phyloP scores from a whole-genome alignment of 805 yeast species.

The Kodamaea neixiangensis region DNA sequence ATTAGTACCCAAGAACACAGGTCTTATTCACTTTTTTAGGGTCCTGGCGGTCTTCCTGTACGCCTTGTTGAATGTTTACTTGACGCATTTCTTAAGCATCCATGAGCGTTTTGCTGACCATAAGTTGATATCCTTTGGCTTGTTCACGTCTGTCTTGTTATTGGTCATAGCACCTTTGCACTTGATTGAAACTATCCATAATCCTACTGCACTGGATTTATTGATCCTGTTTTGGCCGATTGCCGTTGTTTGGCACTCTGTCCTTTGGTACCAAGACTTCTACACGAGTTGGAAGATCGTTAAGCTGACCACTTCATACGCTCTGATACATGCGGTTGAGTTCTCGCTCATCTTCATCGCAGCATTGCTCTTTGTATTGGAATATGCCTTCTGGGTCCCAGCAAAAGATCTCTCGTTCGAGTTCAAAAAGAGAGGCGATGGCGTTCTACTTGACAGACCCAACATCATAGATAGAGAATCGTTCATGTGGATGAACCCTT shows the following conservation, averaged over 20 bases:
- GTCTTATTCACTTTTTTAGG: slow-evolving; percentile 26
- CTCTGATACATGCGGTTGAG: slow-evolving; percentile 21
- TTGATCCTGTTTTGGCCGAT: slow-evolving; percentile 34
- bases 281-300: slow-evolving; percentile 26
- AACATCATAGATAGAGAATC: slow-evolving; percentile 42
- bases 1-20: slow-evolving; percentile 24
- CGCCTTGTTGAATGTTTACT: slow-evolving; percentile 14
- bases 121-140: slow-evolving; percentile 19
- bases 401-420: slow-evolving; percentile 35
- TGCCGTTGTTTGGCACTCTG: slow-evolving; percentile 18
- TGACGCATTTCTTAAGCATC: slow-evolving; percentile 18
- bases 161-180: slow-evolving; percentile 28
- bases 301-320: slow-evolving; percentile 9
- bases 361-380: slow-evolving; percentile 36
- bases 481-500: slow-evolving; percentile 50
- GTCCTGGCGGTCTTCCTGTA: slow-evolving; percentile 21
- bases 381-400: slow-evolving; percentile 42
- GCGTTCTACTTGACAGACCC: slow-evolving; percentile 21
- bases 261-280: slow-evolving; percentile 28
- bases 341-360: slow-evolving; percentile 30
- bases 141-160: slow-evolving; percentile 12
- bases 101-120: slow-evolving; percentile 26
- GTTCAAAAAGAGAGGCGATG: slow-evolving; percentile 23
- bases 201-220: slow-evolving; percentile 22
- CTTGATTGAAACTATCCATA: slow-evolving; percentile 23